These are phyloP conservation scores for Ogataea chonburiensis DNA, from an alignment of 805 yeast genomes.

Conservation along the genomic window DNA sequence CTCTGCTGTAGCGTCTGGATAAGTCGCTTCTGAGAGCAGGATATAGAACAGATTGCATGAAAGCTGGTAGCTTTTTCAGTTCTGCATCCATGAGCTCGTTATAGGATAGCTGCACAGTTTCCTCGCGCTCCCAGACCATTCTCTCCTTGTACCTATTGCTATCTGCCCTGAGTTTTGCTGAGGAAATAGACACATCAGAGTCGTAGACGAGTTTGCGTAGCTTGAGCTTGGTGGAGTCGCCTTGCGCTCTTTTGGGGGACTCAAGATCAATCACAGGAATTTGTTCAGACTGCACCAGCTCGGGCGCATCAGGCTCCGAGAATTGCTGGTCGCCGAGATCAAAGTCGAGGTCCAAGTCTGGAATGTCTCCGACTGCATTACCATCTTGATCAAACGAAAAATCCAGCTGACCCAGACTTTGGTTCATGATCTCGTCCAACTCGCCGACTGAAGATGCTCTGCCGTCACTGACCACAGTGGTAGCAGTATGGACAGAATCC, in stretches of 20 bases:
- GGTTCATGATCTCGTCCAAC: constrained; percentile 9
- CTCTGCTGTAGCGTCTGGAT: constrained; percentile 16
- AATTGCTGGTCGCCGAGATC: constrained; percentile 11
- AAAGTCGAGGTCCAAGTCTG: constrained; percentile 5
- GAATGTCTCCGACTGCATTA: constrained; percentile 11
- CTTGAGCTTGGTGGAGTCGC: constrained; percentile 4
- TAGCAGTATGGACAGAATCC: constrained; percentile 7
- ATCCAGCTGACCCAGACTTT: constrained; percentile 13
- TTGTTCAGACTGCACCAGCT: neutral
- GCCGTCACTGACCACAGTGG: constrained; percentile 7
- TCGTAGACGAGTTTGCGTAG: constrained; percentile 17
- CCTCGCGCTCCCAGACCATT: constrained; percentile 8
- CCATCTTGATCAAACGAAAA: constrained; percentile 20
- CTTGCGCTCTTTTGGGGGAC: neutral
- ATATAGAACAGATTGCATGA: constrained; percentile 11
- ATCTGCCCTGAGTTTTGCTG: constrained; percentile 15
- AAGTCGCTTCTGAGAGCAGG: constrained; percentile 1
- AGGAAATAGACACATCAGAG: constrained; percentile 15
- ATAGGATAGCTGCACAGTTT: neutral
- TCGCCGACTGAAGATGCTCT: constrained; percentile 4
- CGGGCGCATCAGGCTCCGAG: constrained; percentile 5
- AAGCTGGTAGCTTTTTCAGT: constrained; percentile 10
- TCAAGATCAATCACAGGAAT: constrained; percentile 1
- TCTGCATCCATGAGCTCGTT: constrained; percentile 3
- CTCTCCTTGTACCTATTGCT: constrained; percentile 16